Percentiles rank a stretch among this genome's conserved stretches.
Conservation (phyloP, 2,329 filamentous ascomycete species). For the Penicillium sp. region DNA sequence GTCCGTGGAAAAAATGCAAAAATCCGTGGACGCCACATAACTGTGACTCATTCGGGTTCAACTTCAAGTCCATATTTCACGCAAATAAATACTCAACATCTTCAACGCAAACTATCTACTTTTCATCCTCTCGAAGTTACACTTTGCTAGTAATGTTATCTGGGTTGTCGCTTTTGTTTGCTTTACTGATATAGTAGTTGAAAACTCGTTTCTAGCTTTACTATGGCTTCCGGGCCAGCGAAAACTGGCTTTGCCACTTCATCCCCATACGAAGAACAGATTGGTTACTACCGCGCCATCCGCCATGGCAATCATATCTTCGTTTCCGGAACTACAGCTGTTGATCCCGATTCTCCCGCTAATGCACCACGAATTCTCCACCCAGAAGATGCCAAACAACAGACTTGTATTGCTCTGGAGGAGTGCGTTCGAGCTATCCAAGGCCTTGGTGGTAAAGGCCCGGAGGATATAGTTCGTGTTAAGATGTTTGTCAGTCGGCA, state of each 20-base stretch:
- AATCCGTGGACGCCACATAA: background rate
- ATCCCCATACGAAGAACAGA: constrained; percentile 37
- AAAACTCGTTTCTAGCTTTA: background rate
- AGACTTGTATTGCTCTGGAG: constrained; percentile 29
- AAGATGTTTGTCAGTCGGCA: constrained; percentile 36
- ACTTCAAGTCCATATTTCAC: background rate
- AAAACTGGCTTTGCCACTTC: constrained; percentile 33
- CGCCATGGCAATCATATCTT: constrained; percentile 37
- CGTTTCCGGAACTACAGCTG: constrained; percentile 41
- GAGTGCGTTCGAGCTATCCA: constrained; percentile 34
- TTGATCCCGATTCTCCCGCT: constrained; percentile 31
- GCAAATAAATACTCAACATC: background rate
- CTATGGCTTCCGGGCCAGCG: background rate
- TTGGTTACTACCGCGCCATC: constrained; percentile 42
- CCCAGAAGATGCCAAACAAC: constrained; percentile 32
- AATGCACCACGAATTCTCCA: constrained; percentile 29
- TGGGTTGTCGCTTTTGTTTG: background rate
- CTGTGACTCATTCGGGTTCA: background rate
- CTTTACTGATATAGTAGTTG: background rate
- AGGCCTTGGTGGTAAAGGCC: constrained; percentile 31
- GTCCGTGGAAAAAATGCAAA: too few relatives aligned
- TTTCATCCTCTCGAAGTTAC: background rate
- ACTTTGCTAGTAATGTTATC: background rate
- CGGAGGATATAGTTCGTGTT: constrained; percentile 35
- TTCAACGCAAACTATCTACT: background rate